Conservation (phyloP, 1,284 basidiomycete genomes). For the Ceratobasidium sp. region DNA sequence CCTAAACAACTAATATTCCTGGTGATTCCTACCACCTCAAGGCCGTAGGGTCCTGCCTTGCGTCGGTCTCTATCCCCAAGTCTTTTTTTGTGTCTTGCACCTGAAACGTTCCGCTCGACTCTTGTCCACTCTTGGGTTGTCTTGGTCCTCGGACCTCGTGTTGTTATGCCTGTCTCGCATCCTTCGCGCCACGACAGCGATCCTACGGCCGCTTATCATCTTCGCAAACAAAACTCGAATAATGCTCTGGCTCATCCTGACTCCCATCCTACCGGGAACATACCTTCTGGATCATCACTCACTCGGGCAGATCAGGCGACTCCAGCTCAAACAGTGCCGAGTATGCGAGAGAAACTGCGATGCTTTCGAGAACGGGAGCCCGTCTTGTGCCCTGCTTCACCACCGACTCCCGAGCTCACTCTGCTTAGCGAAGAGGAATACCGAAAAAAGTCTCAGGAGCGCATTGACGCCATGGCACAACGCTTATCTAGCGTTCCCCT, state of each 20-base stretch:
- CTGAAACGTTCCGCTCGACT: too few species aligned
- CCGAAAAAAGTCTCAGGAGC: not conserved
- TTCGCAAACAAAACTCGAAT: not conserved
- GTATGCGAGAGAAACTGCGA: not conserved
- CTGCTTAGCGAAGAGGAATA: slow-evolving; percentile 1
- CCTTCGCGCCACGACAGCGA: not conserved
- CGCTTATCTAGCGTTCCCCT: slow-evolving; percentile 2
- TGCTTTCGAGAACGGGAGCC: not conserved
- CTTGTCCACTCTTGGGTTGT: too few species aligned
- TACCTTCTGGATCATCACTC: too few species aligned
- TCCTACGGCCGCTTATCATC: not conserved
- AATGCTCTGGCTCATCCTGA: not conserved
- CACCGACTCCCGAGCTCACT: not conserved
- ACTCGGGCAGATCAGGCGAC: too few species aligned
- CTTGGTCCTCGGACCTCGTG: too few species aligned
- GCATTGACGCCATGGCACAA: slow-evolving; percentile 1
- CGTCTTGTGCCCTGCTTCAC: slow-evolving; percentile 20
- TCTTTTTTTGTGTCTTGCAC: not conserved
- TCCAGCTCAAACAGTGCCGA: not conserved
- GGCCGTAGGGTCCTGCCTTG: too few species aligned
- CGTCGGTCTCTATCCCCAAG: too few species aligned
- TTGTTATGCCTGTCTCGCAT: too few species aligned
- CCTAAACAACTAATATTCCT: too few species aligned
- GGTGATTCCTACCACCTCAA: too few species aligned
- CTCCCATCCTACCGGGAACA: too few species aligned